Evolutionary conservation across 2,329 filamentous ascomycete species (phyloP).

Genomic region (Pseudopyricularia cyperi): DNA sequence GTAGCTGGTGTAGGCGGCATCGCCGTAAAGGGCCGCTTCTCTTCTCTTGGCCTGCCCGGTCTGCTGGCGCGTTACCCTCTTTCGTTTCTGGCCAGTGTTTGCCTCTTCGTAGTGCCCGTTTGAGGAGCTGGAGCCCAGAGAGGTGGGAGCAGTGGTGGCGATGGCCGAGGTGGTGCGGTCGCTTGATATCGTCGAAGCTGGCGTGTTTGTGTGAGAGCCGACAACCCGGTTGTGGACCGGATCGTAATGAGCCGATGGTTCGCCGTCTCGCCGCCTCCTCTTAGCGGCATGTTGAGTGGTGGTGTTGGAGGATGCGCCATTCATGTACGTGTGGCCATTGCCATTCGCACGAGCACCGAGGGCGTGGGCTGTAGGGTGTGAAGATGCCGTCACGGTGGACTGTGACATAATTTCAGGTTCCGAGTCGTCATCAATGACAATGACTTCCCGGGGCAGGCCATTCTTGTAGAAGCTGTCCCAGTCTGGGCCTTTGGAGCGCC

Average conservation of each 20-base stretch:
- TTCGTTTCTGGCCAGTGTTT: constrained; percentile 74
- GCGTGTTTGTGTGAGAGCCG: constrained; percentile 52
- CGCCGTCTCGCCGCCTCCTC: constrained; percentile 57
- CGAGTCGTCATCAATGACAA: constrained; percentile 65
- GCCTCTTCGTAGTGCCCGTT: constrained; percentile 51
- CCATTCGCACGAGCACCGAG: constrained; percentile 23
- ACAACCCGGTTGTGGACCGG: constrained; percentile 55
- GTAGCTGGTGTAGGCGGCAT: constrained; percentile 60
- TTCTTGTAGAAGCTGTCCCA: constrained; percentile 77
- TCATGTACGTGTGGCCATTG: constrained; percentile 12
- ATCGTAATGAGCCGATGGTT: constrained; percentile 46
- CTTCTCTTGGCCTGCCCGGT: constrained; percentile 72
- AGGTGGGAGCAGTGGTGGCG: constrained; percentile 82
- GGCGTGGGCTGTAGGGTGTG: constrained; percentile 11
- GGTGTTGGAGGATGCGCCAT: constrained; percentile 12
- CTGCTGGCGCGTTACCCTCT: constrained; percentile 69
- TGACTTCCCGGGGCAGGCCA: constrained; percentile 71
- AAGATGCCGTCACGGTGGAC: constrained; percentile 17
- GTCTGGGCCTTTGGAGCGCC: constrained; percentile 53
- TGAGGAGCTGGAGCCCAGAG: constrained; percentile 57
- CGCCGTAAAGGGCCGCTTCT: constrained; percentile 56
- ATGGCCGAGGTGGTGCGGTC: constrained; percentile 71
- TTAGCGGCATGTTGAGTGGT: constrained; percentile 45
- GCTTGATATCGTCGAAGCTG: constrained; percentile 66
- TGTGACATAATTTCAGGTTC: constrained; percentile 30